phyloP scores from a whole-genome alignment of 2,329 filamentous ascomycete genomes.

The Hawksworthiomyces lignivorus region DNA sequence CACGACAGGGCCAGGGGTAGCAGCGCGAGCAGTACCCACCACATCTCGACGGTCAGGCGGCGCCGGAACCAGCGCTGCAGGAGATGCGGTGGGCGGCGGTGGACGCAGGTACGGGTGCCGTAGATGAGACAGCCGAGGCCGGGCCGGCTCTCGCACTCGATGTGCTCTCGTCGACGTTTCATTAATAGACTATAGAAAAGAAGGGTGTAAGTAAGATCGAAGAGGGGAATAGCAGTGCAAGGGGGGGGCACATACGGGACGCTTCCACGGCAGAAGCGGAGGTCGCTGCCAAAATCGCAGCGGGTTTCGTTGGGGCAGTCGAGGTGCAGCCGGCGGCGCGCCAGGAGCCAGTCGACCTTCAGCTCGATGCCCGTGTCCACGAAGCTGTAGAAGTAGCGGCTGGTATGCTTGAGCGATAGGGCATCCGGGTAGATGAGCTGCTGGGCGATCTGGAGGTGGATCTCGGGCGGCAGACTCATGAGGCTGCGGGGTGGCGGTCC shows the following conservation, averaged over 20 bases:
- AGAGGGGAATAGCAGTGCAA: neutral
- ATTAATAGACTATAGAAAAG: slow-evolving; percentile 41
- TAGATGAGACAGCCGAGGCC: slow-evolving; percentile 49
- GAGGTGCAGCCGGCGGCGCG: slow-evolving; percentile 54
- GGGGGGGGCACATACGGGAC: slow-evolving; percentile 38
- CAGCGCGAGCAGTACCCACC: slow-evolving; percentile 40
- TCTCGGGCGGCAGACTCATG: slow-evolving; percentile 52
- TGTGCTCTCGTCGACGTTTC: slow-evolving; percentile 50
- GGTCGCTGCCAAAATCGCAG: slow-evolving; percentile 52
- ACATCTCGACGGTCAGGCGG: slow-evolving; percentile 38
- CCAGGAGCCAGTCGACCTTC: slow-evolving; percentile 62
- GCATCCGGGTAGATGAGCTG: slow-evolving; percentile 63
- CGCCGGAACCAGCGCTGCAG: slow-evolving; percentile 37
- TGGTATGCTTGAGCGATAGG: slow-evolving; percentile 61
- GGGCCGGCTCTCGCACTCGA: slow-evolving; percentile 52
- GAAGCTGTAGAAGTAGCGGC: slow-evolving; percentile 53
- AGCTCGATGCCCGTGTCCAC: slow-evolving; percentile 59
- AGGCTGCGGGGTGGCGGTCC: slow-evolving; percentile 21
- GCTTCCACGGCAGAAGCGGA: slow-evolving; percentile 52
- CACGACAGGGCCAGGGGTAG: slow-evolving; percentile 32
- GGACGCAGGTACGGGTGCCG: slow-evolving; percentile 39
- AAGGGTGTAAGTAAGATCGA: neutral
- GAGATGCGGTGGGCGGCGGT: slow-evolving; percentile 37
- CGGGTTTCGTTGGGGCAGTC: slow-evolving; percentile 54
- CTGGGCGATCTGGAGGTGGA: slow-evolving; percentile 55